Conservation (phyloP, 2,329 filamentous ascomycete genomes). For the Botrytis medusae region DNA sequence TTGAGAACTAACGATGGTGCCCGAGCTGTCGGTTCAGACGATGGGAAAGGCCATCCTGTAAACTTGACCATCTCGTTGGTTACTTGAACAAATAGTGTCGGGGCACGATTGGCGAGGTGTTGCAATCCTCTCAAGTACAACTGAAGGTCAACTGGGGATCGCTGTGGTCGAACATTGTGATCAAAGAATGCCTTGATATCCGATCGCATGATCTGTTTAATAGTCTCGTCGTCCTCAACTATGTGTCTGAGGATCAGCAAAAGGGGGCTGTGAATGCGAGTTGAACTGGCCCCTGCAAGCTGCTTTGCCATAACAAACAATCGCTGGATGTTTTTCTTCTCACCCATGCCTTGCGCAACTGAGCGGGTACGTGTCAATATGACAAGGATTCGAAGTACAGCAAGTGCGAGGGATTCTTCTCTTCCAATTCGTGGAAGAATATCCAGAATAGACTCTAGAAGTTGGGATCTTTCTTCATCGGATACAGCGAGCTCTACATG, state of each 20-base stretch:
- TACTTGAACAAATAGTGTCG: constrained; percentile 82
- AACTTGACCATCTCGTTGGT: constrained; percentile 83
- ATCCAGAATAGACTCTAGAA: constrained; percentile 78
- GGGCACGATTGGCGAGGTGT: constrained; percentile 76
- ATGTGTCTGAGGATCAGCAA: constrained; percentile 89
- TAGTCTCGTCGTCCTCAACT: constrained; percentile 86
- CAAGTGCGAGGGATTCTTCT: constrained; percentile 79
- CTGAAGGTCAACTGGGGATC: constrained; percentile 65
- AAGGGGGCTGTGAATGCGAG: constrained; percentile 62
- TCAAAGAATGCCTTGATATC: constrained; percentile 83
- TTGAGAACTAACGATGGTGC: constrained; percentile 45
- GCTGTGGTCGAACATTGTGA: constrained; percentile 47
- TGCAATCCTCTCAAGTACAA: constrained; percentile 75
- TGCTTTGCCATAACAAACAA: constrained; percentile 96
- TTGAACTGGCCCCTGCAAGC: constrained; percentile 74
- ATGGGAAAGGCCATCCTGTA: constrained; percentile 53
- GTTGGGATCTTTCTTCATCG: constrained; percentile 62
- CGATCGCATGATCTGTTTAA: constrained; percentile 87
- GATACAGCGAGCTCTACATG: constrained; percentile 62
- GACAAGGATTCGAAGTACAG: constrained; percentile 78
- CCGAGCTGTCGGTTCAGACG: constrained; percentile 42
- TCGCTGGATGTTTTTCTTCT: constrained; percentile 85
- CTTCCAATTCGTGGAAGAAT: constrained; percentile 85
- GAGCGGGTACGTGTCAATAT: constrained; percentile 79
- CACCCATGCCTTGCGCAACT: constrained; percentile 73